phyloP scores from a whole-genome alignment of 306 rosid species.

The Vachellia collinsii region DNA sequence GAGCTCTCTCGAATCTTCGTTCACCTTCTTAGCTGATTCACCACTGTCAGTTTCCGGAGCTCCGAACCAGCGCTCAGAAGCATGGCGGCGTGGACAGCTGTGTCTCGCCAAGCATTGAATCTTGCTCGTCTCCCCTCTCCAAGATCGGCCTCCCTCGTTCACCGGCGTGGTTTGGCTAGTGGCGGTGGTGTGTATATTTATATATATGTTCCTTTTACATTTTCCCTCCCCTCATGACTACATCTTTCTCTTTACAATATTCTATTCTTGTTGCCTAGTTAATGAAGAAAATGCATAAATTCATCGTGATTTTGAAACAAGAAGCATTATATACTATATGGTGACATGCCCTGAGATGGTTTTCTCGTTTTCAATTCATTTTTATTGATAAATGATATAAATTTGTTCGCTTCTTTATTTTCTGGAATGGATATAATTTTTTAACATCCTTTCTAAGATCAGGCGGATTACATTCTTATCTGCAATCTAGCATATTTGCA shows the following conservation, averaged over 20 bases:
- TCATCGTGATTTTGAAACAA: too few relatives aligned
- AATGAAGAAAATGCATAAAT: neutral
- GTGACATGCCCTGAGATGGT: neutral
- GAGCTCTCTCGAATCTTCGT: conserved; percentile 20
- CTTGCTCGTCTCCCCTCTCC: conserved; percentile 45
- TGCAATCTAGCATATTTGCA: neutral
- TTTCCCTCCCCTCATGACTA: neutral
- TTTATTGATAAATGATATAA: neutral
- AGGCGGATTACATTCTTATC: neutral
- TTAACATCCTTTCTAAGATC: neutral
- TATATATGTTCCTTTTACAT: neutral
- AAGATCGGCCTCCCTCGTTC: conserved; percentile 47
- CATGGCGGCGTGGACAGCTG: conserved; percentile 57
- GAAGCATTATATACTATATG: neutral
- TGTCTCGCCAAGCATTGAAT: conserved; percentile 46
- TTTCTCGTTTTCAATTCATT: neutral
- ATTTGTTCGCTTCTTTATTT: neutral
- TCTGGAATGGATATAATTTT: neutral
- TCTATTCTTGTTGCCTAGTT: neutral
- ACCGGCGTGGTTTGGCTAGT: conserved; percentile 55
- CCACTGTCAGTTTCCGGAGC: neutral
- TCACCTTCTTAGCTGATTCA: neutral
- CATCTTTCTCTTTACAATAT: neutral
- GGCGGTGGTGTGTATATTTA: conserved; percentile 36
- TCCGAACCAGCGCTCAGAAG: conserved; percentile 23